These are phyloP conservation scores for Blastobotrys apis DNA, from an alignment of 1,139 yeast genomes.

Conservation along the genomic window DNA sequence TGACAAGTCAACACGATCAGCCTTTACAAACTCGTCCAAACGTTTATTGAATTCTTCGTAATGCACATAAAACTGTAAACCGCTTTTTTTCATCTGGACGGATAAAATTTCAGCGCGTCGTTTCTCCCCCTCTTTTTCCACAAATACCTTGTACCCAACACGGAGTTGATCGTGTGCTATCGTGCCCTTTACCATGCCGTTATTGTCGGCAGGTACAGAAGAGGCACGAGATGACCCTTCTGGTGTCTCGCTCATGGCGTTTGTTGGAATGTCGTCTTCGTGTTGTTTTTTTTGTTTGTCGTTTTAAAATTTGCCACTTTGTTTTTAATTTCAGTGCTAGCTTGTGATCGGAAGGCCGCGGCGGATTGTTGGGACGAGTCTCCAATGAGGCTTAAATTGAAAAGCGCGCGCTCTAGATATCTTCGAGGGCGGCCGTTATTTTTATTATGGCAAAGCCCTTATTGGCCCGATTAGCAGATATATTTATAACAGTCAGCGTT, in stretches of 20 bases:
- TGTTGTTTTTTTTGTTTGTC: too few species aligned
- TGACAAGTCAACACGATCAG: constrained; percentile 63
- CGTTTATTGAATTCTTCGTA: constrained; percentile 91
- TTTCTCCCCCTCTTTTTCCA: constrained; percentile 71
- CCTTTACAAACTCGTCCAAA: constrained; percentile 88
- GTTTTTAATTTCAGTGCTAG: too few species aligned
- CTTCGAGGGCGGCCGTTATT: too few species aligned
- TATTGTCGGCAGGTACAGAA: constrained; percentile 12
- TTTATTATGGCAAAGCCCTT: too few species aligned
- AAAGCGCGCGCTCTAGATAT: too few species aligned
- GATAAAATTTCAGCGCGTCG: constrained; percentile 84
- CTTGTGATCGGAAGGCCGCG: too few species aligned
- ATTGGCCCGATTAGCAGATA: too few species aligned
- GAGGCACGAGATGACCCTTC: not conserved
- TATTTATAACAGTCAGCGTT: too few species aligned
- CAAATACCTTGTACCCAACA: constrained; percentile 74
- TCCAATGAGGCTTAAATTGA: too few species aligned
- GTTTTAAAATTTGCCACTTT: not conserved
- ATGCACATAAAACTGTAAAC: constrained; percentile 83
- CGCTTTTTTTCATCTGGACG: constrained; percentile 65
- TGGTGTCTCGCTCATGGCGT: constrained; percentile 1
- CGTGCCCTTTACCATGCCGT: constrained; percentile 15
- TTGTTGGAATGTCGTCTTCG: not conserved
- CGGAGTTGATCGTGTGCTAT: constrained; percentile 25
- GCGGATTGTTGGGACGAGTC: too few species aligned